Conservation (phyloP, 2,329 filamentous ascomycete genomes). For the Ascochyta lentis region DNA sequence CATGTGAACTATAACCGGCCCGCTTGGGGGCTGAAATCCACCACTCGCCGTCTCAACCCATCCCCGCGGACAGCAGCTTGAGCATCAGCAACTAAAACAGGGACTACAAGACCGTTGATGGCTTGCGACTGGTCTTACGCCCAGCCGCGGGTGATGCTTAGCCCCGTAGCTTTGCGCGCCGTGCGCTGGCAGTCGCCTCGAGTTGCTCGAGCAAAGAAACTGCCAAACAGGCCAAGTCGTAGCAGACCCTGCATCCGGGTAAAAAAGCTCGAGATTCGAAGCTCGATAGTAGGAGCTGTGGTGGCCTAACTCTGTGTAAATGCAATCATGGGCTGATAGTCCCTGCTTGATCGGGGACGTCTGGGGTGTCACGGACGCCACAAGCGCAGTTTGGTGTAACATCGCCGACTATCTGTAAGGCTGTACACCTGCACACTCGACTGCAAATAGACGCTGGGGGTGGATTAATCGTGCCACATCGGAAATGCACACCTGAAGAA, state of each 20-base stretch:
- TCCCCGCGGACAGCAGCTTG: neutral
- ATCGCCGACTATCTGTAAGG: slow-evolving; percentile 8
- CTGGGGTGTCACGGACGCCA: neutral
- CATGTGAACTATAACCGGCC: slow-evolving; percentile 10
- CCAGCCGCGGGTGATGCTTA: neutral
- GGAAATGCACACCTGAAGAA: neutral
- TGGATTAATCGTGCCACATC: neutral
- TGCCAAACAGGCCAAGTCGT: neutral
- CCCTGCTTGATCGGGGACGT: slow-evolving; percentile 14
- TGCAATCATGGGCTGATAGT: neutral
- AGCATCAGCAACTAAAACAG: neutral
- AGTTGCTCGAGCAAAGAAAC: neutral
- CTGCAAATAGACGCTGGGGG: neutral
- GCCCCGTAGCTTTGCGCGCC: neutral
- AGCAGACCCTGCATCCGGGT: neutral
- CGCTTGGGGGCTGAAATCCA: neutral
- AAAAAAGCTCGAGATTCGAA: neutral
- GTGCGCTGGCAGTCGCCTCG: slow-evolving; percentile 1
- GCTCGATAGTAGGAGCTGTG: neutral
- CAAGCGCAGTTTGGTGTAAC: slow-evolving; percentile 8
- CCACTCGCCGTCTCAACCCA: slow-evolving; percentile 1
- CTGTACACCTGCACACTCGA: neutral
- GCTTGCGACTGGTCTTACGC: slow-evolving; percentile 9
- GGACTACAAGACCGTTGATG: slow-evolving; percentile 3
- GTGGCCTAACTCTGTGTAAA: neutral